Percentiles rank a stretch among this genome's conserved stretches.
Evolutionary conservation across 2,329 filamentous ascomycete species (phyloP).

Genomic region (Penicillium sp.): DNA sequence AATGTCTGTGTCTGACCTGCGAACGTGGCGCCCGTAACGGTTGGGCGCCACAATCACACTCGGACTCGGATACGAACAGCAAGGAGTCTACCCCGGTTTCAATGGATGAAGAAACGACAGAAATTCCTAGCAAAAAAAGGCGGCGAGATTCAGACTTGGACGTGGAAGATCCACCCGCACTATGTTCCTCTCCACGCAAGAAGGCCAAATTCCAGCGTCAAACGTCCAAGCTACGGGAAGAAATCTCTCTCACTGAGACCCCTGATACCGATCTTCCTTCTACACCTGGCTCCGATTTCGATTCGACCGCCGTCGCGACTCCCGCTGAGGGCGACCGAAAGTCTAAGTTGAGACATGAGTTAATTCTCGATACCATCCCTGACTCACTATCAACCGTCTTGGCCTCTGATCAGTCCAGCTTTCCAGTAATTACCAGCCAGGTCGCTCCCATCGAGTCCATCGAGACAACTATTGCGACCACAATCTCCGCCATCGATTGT

Average conservation of each 20-base stretch:
- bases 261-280: slow-evolving; percentile 4
- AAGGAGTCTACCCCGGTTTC: slow-evolving; percentile 34
- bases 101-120: slow-evolving; percentile 23
- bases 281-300: slow-evolving; percentile 7
- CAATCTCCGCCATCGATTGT: slow-evolving; percentile 19
- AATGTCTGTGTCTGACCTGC: slow-evolving; percentile 88
- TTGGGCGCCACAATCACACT: slow-evolving; percentile 63
- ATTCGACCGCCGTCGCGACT: slow-evolving; percentile 3
- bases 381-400: slow-evolving; percentile 8
- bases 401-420: neutral
- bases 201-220: slow-evolving; percentile 35
- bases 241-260: slow-evolving; percentile 35
- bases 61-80: slow-evolving; percentile 37
- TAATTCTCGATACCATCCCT: slow-evolving; percentile 2
- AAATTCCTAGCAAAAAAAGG: slow-evolving; percentile 31
- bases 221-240: slow-evolving; percentile 38
- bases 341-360: slow-evolving; percentile 18
- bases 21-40: slow-evolving; percentile 76
- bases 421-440: neutral
- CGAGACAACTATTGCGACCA: slow-evolving; percentile 7
- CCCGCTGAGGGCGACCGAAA: slow-evolving; percentile 1
- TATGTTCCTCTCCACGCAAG: slow-evolving; percentile 33
- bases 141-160: slow-evolving; percentile 29
- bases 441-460: slow-evolving; percentile 6
- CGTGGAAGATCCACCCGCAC: slow-evolving; percentile 19